Base-by-base conservation (phyloP, 768 basidiomycete species). In the Cystofilobasidium ferigula region DNA sequence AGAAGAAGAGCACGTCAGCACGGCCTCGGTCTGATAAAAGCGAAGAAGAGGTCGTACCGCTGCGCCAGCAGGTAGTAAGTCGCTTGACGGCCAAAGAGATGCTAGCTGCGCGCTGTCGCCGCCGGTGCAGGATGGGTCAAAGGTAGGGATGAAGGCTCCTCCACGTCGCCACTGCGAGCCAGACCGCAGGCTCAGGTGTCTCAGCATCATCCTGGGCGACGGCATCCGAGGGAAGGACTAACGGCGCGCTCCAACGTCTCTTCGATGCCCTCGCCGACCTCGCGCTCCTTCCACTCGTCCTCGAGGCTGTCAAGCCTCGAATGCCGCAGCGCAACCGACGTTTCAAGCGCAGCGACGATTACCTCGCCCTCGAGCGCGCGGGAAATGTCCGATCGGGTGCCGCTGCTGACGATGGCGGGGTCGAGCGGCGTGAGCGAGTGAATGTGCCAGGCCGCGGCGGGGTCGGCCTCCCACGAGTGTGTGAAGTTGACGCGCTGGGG, bases 231-330 rank as follows among this genome's bases (percentile, higher is more conserved):
- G 13, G 16, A 28, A 5, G 22, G 28, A 54, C 51, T 54, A 16
- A 54, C 51, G 3, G 51, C 51, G 12, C 51, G 51, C 51, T 54
- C 51, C 7, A 54, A 14, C 16, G 51, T 54, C 51, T 54, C 51
- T n/a, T 54, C 51, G 30, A 54, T 4, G 28, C 51, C 51, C 16
- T 54, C 51, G 28, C 51, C 51, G 51, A 54, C 28, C 51, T 54
- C 51, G 28, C 51, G 26, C 51, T 54, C 51, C 51, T 32, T 54
- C 51, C 51, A 54, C 30, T 54, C 51, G 51, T 28, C 51, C 28
- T 54, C 51, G 51, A 54, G 51, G 20, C 26, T 20, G 28, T 54
- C 51, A 28, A 30, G 18, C 6, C 51, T 28, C 4, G 10, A 8
- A 3, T 2, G 5, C 7, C 30, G 28, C 3, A 54, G 30, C 28